A percentile compares a stretch with the other conserved stretches of the same genome.
These are phyloP conservation scores for Trichaptum fuscoviolaceum DNA, from an alignment of 768 basidiomycete genomes.

Conservation along the genomic window DNA sequence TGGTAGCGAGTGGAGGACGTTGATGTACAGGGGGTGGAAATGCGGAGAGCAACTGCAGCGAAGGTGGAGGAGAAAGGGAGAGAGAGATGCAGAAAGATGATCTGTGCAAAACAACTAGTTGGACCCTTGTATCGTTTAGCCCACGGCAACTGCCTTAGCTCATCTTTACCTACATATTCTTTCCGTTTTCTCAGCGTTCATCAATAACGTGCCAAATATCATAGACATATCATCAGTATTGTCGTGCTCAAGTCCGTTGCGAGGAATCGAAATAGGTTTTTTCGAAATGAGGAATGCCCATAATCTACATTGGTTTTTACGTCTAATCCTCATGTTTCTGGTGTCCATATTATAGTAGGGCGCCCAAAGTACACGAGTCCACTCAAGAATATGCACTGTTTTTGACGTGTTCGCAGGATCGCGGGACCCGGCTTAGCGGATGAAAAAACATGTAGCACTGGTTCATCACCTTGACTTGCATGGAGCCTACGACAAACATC, in stretches of 20 bases:
- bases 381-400: no score
- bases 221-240: no score
- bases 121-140: neutral
- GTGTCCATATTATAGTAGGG: neutral
- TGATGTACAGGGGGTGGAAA: neutral
- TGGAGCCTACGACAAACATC: no score
- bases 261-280: no score
- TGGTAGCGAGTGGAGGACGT: neutral
- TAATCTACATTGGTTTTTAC: neutral
- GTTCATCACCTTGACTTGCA: no score
- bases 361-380: no score
- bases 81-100: neutral
- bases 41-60: neutral
- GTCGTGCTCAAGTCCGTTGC: no score
- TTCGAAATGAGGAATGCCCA: no score
- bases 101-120: neutral
- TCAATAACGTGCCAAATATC: no score
- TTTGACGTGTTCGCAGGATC: neutral
- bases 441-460: neutral
- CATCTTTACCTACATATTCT: neutral
- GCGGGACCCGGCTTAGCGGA: neutral
- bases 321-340: neutral
- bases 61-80: neutral
- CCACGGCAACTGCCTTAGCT: neutral
- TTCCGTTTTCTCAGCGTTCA: no score